Base-by-base conservation (phyloP, 139 green algal species). In the Penium margaritaceum region DNA sequence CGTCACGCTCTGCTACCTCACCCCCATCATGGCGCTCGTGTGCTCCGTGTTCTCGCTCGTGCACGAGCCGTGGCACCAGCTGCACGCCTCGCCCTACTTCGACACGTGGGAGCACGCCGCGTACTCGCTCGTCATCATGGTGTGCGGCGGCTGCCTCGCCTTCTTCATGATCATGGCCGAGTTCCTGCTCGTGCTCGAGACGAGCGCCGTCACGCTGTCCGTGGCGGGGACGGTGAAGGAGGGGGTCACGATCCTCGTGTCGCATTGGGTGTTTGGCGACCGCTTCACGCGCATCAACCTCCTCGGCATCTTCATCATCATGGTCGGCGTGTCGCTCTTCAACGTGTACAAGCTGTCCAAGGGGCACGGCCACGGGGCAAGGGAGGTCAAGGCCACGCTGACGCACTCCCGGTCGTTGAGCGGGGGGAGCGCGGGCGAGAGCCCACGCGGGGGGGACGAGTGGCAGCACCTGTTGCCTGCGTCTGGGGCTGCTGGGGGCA, bases 101-200 rank as follows among this genome's bases (percentile, higher is more conserved):
- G 29, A 68, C 47, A 68, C 68, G 19, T 27, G n/a, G 17, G 5
- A 2, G 37, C 68, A 76, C 27, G 9, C 36, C 14, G 19, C 24
- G 1, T 19, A 14, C 27, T 69, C 35, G 6, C 12, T 70, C 21
- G 51, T 27, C 21, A 36, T 76, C 3, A 68, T 76, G 68, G 21
- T 67, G 37, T 19, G 46, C 3, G 68, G 68, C 27, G 68, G 68
- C 2, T n/a, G 17, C 17, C 55, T 76, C 29, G 68, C 68, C 12
- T 67, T 76, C 24, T 68, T 57, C 51, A 76, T 76, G 68, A 64
- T 76, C 68, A 55, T 76, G 46, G 38, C 68, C 4, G 68, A 76
- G 51, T 76, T 76, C 46, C 47, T 76, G 30, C 68, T 76, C 53
- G 43, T 76, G 5, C 19, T 44, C 14, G 54, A 67, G 54, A 76